These are phyloP conservation scores for Mortierella sp. DNA, from an alignment of 371 early-diverging fungal species.

Conservation along the genomic window DNA sequence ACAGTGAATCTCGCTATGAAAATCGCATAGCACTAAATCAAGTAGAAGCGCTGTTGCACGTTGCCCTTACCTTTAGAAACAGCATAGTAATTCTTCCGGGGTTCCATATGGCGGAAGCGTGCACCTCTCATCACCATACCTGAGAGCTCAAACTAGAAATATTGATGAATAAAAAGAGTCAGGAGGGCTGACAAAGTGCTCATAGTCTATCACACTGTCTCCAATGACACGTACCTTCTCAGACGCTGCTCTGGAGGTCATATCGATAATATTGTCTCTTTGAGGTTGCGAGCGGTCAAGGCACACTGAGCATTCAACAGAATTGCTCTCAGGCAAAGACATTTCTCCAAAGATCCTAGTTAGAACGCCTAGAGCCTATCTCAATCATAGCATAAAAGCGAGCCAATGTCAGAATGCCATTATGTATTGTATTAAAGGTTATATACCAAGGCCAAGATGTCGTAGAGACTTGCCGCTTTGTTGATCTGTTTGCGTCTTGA, in stretches of 20 bases:
- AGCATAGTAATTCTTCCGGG: constrained; percentile 16
- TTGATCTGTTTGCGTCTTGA: constrained; percentile 29
- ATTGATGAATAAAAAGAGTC: not conserved
- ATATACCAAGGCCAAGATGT: not conserved
- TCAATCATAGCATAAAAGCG: not conserved
- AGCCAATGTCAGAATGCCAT: too few species aligned
- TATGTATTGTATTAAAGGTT: not conserved
- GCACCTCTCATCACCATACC: constrained; percentile 17
- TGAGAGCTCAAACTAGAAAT: constrained; percentile 24
- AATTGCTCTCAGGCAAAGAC: constrained; percentile 11
- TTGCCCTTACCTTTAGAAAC: constrained; percentile 23
- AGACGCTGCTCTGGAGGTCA: constrained; percentile 15
- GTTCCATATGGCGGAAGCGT: constrained; percentile 4
- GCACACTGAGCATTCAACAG: constrained; percentile 28
- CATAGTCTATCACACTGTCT: too few species aligned
- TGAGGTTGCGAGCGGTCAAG: constrained; percentile 13
- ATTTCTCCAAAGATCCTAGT: constrained; percentile 25
- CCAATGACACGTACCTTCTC: constrained; percentile 42
- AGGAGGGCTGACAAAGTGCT: not conserved
- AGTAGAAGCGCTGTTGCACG: not conserved
- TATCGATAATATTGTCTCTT: not conserved
- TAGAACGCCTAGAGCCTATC: constrained; percentile 28
- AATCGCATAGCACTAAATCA: not conserved
- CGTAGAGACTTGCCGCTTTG: constrained; percentile 18
- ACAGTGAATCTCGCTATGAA: not conserved